phyloP scores from a whole-genome alignment of 495 filamentous ascomycete species.

The Schizothecium vesticola region DNA sequence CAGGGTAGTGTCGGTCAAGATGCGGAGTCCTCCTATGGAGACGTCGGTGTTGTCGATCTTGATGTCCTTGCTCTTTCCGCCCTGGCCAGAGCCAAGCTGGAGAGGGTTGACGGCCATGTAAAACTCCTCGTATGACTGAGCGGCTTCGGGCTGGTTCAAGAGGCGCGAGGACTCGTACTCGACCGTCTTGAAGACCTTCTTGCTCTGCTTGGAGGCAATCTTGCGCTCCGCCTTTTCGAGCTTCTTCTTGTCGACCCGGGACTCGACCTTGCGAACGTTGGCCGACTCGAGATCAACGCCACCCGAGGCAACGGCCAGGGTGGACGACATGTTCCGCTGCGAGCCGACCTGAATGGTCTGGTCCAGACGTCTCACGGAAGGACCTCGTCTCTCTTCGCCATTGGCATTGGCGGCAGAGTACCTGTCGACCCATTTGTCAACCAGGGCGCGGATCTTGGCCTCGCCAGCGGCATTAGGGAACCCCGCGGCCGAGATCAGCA shows the following conservation, averaged over 20 bases:
- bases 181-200: slow-evolving; percentile 96
- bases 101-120: slow-evolving; percentile 99
- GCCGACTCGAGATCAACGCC: slow-evolving; percentile 91
- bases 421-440: slow-evolving; percentile 84
- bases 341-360: slow-evolving; percentile 93
- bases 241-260: slow-evolving; percentile 96
- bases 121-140: slow-evolving; percentile 98
- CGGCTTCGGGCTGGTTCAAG: slow-evolving; percentile 71
- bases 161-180: slow-evolving; percentile 94
- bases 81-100: slow-evolving; percentile 63
- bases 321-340: slow-evolving; percentile 92
- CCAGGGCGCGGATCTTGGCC: slow-evolving; percentile 69
- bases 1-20: slow-evolving; percentile 81
- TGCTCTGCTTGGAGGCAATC: slow-evolving; percentile 96
- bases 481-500: slow-evolving; percentile 87
- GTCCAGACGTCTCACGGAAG: slow-evolving; percentile 78
- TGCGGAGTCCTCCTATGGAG: slow-evolving; percentile 80
- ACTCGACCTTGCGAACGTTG: slow-evolving; percentile 88
- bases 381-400: slow-evolving; percentile 50
- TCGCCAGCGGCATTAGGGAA: slow-evolving; percentile 62
- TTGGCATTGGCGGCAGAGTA: slow-evolving; percentile 73
- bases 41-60: slow-evolving; percentile 96
- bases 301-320: slow-evolving; percentile 76
- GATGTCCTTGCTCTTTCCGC: slow-evolving; percentile 96
- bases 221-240: slow-evolving; percentile 98